phyloP scores from a whole-genome alignment of 805 yeast species.

The Sugiyamaella smithiae region DNA sequence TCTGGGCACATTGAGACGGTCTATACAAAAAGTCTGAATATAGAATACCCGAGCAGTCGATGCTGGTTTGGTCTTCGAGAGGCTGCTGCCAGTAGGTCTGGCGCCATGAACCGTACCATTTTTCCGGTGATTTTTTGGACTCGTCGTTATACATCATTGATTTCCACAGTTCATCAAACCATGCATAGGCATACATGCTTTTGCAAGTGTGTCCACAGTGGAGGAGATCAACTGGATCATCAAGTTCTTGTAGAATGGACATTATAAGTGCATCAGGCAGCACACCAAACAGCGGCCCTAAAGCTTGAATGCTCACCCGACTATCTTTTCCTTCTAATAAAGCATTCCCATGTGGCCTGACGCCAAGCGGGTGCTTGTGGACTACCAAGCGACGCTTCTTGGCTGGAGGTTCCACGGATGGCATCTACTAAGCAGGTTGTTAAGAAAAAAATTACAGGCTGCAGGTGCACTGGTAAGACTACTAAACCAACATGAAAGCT shows the following conservation, averaged over 20 bases:
- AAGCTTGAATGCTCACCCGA: constrained; percentile 33
- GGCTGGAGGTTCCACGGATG: constrained; percentile 19
- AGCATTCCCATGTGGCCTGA: constrained; percentile 73
- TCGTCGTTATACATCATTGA: constrained; percentile 43
- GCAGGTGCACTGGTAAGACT: too few relatives aligned
- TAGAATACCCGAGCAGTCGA: constrained; percentile 38
- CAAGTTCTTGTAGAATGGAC: constrained; percentile 49
- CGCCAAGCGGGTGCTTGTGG: constrained; percentile 61
- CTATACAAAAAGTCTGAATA: constrained; percentile 78
- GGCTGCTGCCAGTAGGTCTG: constrained; percentile 45
- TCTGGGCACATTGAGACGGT: constrained; percentile 78
- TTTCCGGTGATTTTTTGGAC: constrained; percentile 31
- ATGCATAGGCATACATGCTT: constrained; percentile 65
- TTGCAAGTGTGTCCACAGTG: constrained; percentile 59
- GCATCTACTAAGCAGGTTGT: too few relatives aligned
- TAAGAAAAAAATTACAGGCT: background rate
- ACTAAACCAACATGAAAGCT: too few relatives aligned
- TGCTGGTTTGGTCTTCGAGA: constrained; percentile 16
- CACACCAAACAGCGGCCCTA: constrained; percentile 51
- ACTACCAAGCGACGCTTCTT: constrained; percentile 29
- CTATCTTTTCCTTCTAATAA: constrained; percentile 28
- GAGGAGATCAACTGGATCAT: constrained; percentile 47
- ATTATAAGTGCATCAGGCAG: constrained; percentile 66
- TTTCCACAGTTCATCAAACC: constrained; percentile 83
- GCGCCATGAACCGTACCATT: constrained; percentile 85